Evolutionary conservation across 306 rosid genomes (phyloP), one percentile per base, ranked within the genome.

Genomic region (Dryas drummondii): DNA sequence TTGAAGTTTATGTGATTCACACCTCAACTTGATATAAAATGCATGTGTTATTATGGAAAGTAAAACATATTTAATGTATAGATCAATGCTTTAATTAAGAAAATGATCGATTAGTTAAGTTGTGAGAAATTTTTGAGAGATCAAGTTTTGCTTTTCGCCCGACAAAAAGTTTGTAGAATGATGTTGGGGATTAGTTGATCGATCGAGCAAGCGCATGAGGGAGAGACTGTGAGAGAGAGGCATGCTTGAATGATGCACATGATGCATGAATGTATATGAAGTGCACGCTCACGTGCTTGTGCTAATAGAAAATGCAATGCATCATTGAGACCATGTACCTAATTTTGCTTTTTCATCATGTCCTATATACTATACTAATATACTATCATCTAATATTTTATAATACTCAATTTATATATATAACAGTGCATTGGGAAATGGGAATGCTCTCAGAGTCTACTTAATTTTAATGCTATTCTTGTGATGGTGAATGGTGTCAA

Each of bases 231-330:
- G 70, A 49, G 75, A 64, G 47, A 72, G 72, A 26, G n/a, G 74
- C 57, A 60, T 48, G 75, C 75, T 76, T 52, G 65, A 27, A 50
- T 72, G 50, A 71, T 5, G 53, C 42, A 49, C 16, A 16, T 47
- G 9, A 16, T 47, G 9, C 51, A 61, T 40, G 11, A 8, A n/a
- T 56, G 48, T 9, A 65, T 58, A 7, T 32, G 63, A 66, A 49
- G 27, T 16, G 77, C 77, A 68, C 70, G 75, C 68, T 74, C 87
- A 80, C 82, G 82, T 80, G 85, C 59, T 22, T 15, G 9, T 73
- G 42, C 26, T 4, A 52, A 58, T 59, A 57, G 45, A 66, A 53
- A 51, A 58, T 58, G 64, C 51, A 11, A 15, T 59, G 58, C 65
- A 73, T 73, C 68, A 73, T 73, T 59, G 48, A 59, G 56, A 15